Evolutionary conservation across 768 basidiomycete species (phyloP).

Genomic region (Udeniomyces megalosporus): DNA sequence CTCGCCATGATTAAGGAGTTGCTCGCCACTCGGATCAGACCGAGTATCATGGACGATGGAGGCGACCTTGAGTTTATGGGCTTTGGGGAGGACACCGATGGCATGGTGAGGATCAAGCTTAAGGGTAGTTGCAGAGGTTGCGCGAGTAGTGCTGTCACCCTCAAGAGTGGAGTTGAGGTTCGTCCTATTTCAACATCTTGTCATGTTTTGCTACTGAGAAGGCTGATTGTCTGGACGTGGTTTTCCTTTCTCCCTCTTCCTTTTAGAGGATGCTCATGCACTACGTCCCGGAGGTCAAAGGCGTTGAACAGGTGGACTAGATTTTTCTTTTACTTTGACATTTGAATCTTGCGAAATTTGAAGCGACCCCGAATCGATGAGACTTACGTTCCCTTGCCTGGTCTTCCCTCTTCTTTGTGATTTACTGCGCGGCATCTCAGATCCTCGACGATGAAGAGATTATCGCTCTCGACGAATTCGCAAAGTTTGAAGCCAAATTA

Average conservation of each 20-base stretch:
- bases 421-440: constrained; percentile 37
- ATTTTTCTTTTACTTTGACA: constrained; percentile 7
- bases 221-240: too few species aligned
- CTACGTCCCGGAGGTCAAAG: constrained; percentile 56
- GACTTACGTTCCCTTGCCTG: too few species aligned
- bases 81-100: constrained; percentile 51
- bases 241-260: too few species aligned
- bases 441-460: constrained; percentile 78
- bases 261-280: constrained; percentile 79
- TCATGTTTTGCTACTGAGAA: too few species aligned
- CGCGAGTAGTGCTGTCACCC: constrained; percentile 77
- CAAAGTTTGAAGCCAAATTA: constrained; percentile 64
- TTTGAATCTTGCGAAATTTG: neutral
- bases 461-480: constrained; percentile 72
- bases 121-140: constrained; percentile 98
- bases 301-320: constrained; percentile 28
- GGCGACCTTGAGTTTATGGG: constrained; percentile 94
- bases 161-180: constrained; percentile 82
- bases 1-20: constrained; percentile 99
- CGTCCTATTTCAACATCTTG: constrained; percentile 7
- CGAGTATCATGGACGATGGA: constrained; percentile 97
- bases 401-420: neutral
- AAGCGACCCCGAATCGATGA: too few species aligned
- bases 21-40: constrained; percentile 82
- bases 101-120: constrained; percentile 69